Conservation (phyloP, 2,329 filamentous ascomycete genomes). For the Stagonosporopsis tanaceti region DNA sequence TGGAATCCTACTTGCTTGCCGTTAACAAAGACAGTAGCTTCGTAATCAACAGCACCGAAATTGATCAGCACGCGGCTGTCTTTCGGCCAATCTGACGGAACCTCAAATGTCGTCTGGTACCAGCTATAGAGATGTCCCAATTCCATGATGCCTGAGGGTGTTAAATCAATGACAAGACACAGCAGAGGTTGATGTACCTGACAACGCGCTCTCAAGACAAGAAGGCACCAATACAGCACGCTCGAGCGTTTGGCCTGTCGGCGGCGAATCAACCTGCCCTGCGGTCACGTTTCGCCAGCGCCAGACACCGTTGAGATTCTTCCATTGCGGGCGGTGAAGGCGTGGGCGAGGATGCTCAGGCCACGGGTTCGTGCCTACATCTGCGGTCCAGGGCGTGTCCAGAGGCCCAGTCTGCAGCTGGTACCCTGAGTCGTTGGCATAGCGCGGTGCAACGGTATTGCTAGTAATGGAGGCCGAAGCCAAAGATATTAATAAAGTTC, state of each 20-base stretch:
- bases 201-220: constrained; percentile 63
- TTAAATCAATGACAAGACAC: not conserved
- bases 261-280: constrained; percentile 53
- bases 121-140: constrained; percentile 53
- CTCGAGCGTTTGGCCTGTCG: constrained; percentile 54
- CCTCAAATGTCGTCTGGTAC: constrained; percentile 60
- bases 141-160: constrained; percentile 51
- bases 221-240: constrained; percentile 61
- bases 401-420: constrained; percentile 37
- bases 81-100: constrained; percentile 58
- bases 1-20: constrained; percentile 61
- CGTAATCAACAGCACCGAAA: constrained; percentile 67
- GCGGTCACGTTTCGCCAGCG: constrained; percentile 57
- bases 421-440: constrained; percentile 45
- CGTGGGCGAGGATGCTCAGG: constrained; percentile 66
- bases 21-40: constrained; percentile 67
- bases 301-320: constrained; percentile 68
- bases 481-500: not conserved
- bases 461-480: constrained; percentile 2
- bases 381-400: constrained; percentile 60
- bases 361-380: constrained; percentile 64
- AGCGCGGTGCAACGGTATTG: constrained; percentile 19
- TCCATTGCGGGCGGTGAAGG: constrained; percentile 62
- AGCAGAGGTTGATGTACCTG: constrained; percentile 50
- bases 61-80: constrained; percentile 59